Evolutionary conservation across 139 green algal species (phyloP), one percentile per base, ranked within the genome.

Genomic region (Coccomyxa sp.): DNA sequence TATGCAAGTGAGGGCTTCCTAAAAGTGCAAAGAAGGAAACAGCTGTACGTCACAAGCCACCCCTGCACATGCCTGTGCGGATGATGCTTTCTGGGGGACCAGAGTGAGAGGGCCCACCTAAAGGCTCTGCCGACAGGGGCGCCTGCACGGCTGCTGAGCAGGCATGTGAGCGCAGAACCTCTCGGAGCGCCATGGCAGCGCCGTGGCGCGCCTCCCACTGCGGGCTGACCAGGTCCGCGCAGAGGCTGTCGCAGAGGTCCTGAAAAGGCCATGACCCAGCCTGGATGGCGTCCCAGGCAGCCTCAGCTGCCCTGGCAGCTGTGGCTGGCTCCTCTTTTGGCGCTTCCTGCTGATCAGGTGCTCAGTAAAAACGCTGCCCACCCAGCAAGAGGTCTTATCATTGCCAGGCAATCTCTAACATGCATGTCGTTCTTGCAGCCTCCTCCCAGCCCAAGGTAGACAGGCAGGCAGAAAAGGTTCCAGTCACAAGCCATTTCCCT

Each of bases 211-310:
- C 71, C 39, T 58, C 39, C 38, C 71, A 76, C 71, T 64, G 18
- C 29, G 39, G 31, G 7, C 84, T 36, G 71, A 97, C 87, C 50
- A 96, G 54, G 68, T 95, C 87, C 35, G 88, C 31, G 36, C 86
- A 86, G 41, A 98, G 88, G 72, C 93, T 83, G 78, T 97, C 91
- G 34, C 75, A 91, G 36, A 98, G 41, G 1, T 71, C 58, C 76
- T 92, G 86, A 75, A 98, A 97, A 0, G 94, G 92, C 95, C 95
- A 98, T 12, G 70, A 68, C 10, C 94, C 94, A 9, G 69, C 73
- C 8, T 83, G 40, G 2, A 92, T 82, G 4, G 50, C 70, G 36
- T 87, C 64, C 84, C 89, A 94, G 85, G 94, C 78, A 7, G 70
- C 69, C 40, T 74, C 73, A 27, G 75, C 82, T 75, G 38, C 81